Percentiles rank a stretch among this genome's conserved stretches.
Evolutionary conservation across 164 flowering plant species (phyloP).

Genomic region (Santalum album): DNA sequence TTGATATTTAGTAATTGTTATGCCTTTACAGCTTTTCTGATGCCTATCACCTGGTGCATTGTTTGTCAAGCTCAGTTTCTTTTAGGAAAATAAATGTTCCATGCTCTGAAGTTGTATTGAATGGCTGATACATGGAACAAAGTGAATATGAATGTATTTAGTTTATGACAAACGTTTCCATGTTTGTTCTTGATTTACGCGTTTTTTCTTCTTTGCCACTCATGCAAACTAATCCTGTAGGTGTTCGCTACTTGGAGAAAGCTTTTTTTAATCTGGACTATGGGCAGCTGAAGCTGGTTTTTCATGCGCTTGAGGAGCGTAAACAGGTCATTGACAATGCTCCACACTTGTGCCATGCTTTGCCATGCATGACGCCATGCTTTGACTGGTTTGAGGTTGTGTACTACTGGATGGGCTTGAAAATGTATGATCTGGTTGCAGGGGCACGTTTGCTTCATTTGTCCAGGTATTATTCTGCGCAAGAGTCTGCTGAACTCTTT

Average conservation of each 20-base stretch:
- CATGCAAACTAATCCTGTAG: slow-evolving; percentile 20
- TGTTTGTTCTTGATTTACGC: not conserved
- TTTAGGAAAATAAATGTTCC: too few species aligned
- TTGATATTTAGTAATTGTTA: too few species aligned
- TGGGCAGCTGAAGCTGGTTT: slow-evolving; percentile 92
- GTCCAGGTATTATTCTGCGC: slow-evolving; percentile 85
- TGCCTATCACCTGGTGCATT: too few species aligned
- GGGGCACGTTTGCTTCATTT: slow-evolving; percentile 71
- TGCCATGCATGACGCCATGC: slow-evolving; percentile 99
- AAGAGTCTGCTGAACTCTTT: slow-evolving; percentile 87
- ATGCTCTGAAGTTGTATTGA: too few species aligned
- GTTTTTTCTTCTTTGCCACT: not conserved
- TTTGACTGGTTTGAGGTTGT: slow-evolving; percentile 90
- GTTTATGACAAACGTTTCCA: too few species aligned
- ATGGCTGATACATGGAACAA: too few species aligned
- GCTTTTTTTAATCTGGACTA: slow-evolving; percentile 94
- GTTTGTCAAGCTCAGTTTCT: too few species aligned
- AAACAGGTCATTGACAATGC: slow-evolving; percentile 95
- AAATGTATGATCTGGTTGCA: slow-evolving; percentile 89
- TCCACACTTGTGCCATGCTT: slow-evolving; percentile 88
- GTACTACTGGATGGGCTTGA: slow-evolving; percentile 92
- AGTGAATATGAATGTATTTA: too few species aligned
- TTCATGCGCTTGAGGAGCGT: slow-evolving; percentile 98
- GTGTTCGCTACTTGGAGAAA: slow-evolving; percentile 97
- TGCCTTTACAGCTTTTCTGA: too few species aligned